Conservation (phyloP, 2,329 filamentous ascomycete species). For the Truncatella angustata region DNA sequence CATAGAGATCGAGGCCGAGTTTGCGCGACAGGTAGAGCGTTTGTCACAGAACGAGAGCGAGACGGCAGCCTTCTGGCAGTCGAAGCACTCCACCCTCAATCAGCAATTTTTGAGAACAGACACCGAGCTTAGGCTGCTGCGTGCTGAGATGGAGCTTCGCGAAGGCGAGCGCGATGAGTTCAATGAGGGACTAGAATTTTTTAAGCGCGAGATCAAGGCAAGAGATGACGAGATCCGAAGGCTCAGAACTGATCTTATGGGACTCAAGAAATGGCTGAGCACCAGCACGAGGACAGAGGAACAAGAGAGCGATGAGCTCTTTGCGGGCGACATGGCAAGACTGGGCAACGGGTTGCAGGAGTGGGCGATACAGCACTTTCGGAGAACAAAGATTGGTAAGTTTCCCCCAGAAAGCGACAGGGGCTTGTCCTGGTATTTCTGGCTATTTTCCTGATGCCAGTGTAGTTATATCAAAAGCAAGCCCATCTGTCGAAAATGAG, state of each 20-base stretch:
- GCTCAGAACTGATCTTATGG: conserved; percentile 59
- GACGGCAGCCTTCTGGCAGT: conserved; percentile 56
- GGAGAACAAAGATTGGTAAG: conserved; percentile 57
- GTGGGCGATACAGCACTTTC: conserved; percentile 70
- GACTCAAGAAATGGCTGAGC: conserved; percentile 71
- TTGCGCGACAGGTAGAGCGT: conserved; percentile 50
- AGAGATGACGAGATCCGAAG: conserved; percentile 56
- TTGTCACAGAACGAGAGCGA: conserved; percentile 55
- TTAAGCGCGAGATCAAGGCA: conserved; percentile 42
- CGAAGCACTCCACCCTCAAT: conserved; percentile 51
- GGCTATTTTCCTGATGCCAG: too few species aligned
- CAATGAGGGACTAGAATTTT: conserved; percentile 46
- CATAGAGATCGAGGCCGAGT: conserved; percentile 50
- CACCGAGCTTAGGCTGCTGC: conserved; percentile 50
- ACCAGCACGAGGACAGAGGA: conserved; percentile 61
- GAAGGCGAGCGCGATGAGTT: conserved; percentile 48
- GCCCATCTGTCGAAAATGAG: conserved; percentile 37
- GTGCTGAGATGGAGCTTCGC: conserved; percentile 46
- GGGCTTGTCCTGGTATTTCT: too few species aligned
- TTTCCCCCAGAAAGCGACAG: too few species aligned
- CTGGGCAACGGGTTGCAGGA: conserved; percentile 70
- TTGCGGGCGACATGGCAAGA: conserved; percentile 59
- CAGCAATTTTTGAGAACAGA: conserved; percentile 52
- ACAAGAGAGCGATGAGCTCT: conserved; percentile 64
- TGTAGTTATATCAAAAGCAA: conserved; percentile 21